phyloP scores from a whole-genome alignment of 257 asterid species.

The Ehretia macrophylla region DNA sequence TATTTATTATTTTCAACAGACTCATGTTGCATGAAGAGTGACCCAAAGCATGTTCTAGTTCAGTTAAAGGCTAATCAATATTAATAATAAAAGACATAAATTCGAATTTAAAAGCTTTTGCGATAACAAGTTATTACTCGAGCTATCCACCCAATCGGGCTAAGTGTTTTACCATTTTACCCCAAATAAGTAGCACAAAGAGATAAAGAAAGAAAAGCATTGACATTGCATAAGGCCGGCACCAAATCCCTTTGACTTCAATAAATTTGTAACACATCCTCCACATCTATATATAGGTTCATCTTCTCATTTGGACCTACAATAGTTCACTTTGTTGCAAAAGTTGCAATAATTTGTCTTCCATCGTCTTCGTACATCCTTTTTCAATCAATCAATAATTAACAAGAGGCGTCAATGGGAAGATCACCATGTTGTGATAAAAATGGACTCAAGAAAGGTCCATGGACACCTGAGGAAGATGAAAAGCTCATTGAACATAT shows the following conservation, averaged over 20 bases:
- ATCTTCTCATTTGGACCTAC: conserved; percentile 31
- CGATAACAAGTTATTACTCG: no score
- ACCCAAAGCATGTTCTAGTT: no score
- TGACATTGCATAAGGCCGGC: conserved; percentile 50
- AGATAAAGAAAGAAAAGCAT: conserved; percentile 13
- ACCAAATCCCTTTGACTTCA: conserved; percentile 73
- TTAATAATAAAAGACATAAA: no score
- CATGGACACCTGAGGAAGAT: conserved; percentile 3
- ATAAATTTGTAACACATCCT: conserved; percentile 9
- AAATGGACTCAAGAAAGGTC: neutral
- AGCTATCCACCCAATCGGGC: no score
- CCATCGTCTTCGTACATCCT: neutral
- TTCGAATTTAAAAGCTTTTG: no score
- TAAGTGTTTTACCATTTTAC: no score
- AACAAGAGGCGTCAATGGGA: neutral
- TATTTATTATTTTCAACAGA: no score
- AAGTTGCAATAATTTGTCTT: conserved; percentile 15
- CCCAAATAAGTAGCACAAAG: no score
- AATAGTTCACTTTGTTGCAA: conserved; percentile 19
- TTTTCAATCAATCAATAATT: neutral
- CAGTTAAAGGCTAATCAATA: no score
- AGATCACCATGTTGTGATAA: conserved; percentile 6
- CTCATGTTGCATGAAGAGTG: no score
- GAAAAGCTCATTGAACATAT: neutral
- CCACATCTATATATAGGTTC: conserved; percentile 37